Evolutionary conservation across 164 flowering plant genomes (phyloP).

Genomic region (Warburgia ugandensis): DNA sequence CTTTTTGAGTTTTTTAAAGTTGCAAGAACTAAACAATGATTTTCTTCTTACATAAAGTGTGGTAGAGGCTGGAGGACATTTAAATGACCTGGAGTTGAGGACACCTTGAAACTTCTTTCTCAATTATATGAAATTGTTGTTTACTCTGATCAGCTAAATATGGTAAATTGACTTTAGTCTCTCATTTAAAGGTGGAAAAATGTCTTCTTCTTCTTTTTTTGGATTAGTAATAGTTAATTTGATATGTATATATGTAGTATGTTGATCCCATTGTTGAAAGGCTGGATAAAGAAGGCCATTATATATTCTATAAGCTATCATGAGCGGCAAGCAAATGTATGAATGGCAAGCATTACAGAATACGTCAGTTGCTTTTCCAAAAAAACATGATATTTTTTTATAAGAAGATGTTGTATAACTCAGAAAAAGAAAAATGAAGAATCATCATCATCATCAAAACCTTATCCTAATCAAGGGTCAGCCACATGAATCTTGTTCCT

Average conservation of each 20-base stretch:
- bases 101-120: constrained; percentile 74
- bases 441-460: no score
- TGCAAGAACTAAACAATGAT: not conserved
- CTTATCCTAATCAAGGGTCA: no score
- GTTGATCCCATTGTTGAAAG: constrained; percentile 77
- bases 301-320: constrained; percentile 57
- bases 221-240: not conserved
- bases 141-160: constrained; percentile 63
- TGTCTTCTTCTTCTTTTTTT: no score
- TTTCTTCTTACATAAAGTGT: constrained; percentile 38
- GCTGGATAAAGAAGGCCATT: constrained; percentile 61
- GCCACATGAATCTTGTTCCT: no score
- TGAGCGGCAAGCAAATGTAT: constrained; percentile 75
- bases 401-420: no score
- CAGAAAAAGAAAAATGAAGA: no score
- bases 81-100: constrained; percentile 95
- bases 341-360: constrained; percentile 82
- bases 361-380: no score
- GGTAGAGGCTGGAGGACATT: constrained; percentile 96
- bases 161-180: constrained; percentile 33
- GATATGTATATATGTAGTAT: constrained; percentile 39
- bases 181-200: no score
- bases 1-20: constrained; percentile 1
- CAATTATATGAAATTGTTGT: constrained; percentile 82
- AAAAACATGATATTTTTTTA: no score